Evolutionary conservation across 1,284 basidiomycete genomes (phyloP).

Genomic region (Clitocybe nebularis): DNA sequence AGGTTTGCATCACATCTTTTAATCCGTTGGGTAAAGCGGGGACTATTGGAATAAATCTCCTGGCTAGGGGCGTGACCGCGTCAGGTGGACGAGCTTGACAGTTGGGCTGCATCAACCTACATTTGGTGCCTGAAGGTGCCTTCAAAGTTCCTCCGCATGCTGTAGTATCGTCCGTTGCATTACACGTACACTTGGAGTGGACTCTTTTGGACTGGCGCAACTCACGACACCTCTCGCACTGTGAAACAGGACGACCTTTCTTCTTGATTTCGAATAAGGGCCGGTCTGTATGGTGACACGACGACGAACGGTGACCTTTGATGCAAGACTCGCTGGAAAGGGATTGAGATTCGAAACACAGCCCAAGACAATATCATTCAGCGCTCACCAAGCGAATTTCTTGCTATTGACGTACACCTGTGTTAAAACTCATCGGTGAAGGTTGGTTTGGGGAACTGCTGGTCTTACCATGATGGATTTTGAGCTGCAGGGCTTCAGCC

Average conservation of each 20-base stretch:
- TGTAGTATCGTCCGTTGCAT: conserved; percentile 34
- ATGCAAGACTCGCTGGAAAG: conserved; percentile 75
- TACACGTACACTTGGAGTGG: conserved; percentile 73
- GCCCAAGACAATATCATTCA: not conserved
- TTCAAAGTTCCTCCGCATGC: conserved; percentile 29
- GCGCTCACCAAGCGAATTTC: conserved; percentile 75
- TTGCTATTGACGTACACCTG: conserved; percentile 76
- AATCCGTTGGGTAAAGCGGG: conserved; percentile 64
- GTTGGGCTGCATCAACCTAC: conserved; percentile 31
- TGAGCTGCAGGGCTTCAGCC: too few relatives aligned
- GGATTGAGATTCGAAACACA: not conserved
- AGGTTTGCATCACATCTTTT: conserved; percentile 39
- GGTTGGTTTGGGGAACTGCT: not conserved
- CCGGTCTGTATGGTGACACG: conserved; percentile 76
- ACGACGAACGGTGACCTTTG: conserved; percentile 84
- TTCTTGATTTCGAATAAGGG: conserved; percentile 85
- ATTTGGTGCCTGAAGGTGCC: conserved; percentile 45
- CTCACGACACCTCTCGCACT: conserved; percentile 76
- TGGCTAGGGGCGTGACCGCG: conserved; percentile 32
- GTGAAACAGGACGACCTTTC: conserved; percentile 81
- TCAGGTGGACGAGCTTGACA: not conserved
- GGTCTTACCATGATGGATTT: conserved; percentile 17
- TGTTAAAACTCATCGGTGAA: too few relatives aligned
- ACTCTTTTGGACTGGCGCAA: conserved; percentile 69
- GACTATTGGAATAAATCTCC: conserved; percentile 53